Conservation (phyloP, 371 early-diverging fungal species). For the Smittium mucronatum region DNA sequence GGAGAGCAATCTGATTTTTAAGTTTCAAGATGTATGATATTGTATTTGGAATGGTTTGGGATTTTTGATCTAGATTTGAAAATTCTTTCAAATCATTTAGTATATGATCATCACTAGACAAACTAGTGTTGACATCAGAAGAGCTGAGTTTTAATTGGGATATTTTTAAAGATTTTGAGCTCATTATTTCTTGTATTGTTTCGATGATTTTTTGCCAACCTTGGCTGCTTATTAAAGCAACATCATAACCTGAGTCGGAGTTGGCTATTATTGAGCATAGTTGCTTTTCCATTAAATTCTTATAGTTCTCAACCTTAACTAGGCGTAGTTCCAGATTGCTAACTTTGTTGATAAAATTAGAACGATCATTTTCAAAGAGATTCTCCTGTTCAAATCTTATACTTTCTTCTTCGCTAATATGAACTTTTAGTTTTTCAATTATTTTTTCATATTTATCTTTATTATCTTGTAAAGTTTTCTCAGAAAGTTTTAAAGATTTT, state of each 20-base stretch:
- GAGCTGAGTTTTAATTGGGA: not conserved
- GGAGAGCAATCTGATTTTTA: slow-evolving; percentile 2
- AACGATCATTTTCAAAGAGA: not conserved
- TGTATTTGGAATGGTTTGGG: not conserved
- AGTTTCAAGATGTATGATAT: not conserved
- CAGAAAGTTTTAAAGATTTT: slow-evolving; percentile 19
- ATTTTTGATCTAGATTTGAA: not conserved
- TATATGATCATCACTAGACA: not conserved
- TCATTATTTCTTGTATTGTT: not conserved
- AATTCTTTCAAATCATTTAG: not conserved
- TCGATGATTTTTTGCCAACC: not conserved
- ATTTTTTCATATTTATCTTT: slow-evolving; percentile 11
- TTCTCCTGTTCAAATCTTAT: slow-evolving; percentile 13
- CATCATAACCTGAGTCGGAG: not conserved
- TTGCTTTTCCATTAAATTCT: slow-evolving; percentile 3
- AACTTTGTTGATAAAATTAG: not conserved
- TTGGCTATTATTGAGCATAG: not conserved
- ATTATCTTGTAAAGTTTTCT: slow-evolving; percentile 14
- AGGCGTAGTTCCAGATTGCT: not conserved
- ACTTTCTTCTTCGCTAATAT: slow-evolving; percentile 14
- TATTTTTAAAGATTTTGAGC: not conserved
- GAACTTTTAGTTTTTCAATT: slow-evolving; percentile 2
- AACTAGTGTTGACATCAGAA: not conserved
- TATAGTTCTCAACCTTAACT: slow-evolving; percentile 1
- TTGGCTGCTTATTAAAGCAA: too few species aligned